Percentiles rank a stretch among this genome's conserved stretches.
These are phyloP conservation scores for Boechera stricta DNA, from an alignment of 345 rosid genomes.

Conservation along the genomic window DNA sequence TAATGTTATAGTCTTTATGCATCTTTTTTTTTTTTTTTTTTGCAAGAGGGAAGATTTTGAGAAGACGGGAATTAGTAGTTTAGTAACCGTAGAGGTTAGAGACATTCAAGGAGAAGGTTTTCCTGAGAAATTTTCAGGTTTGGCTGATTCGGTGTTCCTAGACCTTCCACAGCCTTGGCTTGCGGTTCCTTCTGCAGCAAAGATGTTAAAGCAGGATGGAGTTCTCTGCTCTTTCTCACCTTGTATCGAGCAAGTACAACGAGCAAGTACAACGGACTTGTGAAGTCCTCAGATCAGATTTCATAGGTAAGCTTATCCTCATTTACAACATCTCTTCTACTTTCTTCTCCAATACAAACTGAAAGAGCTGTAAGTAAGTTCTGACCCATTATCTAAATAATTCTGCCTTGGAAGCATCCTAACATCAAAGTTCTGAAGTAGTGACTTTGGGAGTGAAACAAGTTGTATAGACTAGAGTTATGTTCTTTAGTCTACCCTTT, in stretches of 20 bases:
- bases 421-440: background rate
- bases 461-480: background rate
- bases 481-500: constrained; percentile 5
- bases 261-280: constrained; percentile 51
- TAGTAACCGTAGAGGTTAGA: constrained; percentile 85
- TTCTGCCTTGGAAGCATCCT: background rate
- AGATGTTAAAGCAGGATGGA: constrained; percentile 88
- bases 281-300: constrained; percentile 70
- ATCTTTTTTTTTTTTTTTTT: constrained; percentile 13
- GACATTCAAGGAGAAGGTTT: constrained; percentile 94
- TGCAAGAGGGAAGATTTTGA: constrained; percentile 79
- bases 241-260: constrained; percentile 93
- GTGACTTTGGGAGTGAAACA: constrained; percentile 3
- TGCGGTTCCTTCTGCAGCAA: constrained; percentile 75
- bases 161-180: constrained; percentile 94
- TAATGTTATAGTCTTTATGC: background rate
- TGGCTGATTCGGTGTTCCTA: constrained; percentile 76
- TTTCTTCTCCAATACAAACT: background rate
- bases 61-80: constrained; percentile 68
- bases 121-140: constrained; percentile 66
- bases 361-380: background rate
- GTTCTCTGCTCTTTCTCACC: constrained; percentile 91
- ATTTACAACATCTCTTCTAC: background rate
- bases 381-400: background rate
- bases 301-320: constrained; percentile 62